Percentiles rank a stretch among this genome's conserved stretches.
Evolutionary conservation across 2,329 filamentous ascomycete genomes (phyloP).

Genomic region (Colletotrichum gigasporum): DNA sequence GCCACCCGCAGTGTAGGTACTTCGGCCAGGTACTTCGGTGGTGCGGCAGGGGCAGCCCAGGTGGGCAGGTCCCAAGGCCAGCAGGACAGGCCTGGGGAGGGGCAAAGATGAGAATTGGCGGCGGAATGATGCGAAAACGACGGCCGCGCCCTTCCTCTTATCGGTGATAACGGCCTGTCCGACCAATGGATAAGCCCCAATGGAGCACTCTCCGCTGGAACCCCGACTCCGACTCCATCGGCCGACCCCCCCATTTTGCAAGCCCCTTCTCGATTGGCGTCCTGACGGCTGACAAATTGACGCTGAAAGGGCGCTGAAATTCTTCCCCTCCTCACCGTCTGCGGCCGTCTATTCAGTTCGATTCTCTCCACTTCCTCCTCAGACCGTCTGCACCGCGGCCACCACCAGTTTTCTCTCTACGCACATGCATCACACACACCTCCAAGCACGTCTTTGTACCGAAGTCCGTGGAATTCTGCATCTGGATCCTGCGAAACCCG

Average conservation of each 20-base stretch:
- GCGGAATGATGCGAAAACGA: slow-evolving; percentile 24
- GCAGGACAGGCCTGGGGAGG: not conserved
- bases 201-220: not conserved
- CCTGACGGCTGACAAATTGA: slow-evolving; percentile 33
- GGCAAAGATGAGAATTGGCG: not conserved
- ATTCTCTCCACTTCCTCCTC: slow-evolving; percentile 28
- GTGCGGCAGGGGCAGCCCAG: not conserved
- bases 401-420: slow-evolving; percentile 11
- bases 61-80: not conserved
- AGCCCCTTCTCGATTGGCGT: not conserved
- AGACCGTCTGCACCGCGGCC: slow-evolving; percentile 3
- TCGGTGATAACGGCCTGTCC: not conserved
- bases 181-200: slow-evolving; percentile 24
- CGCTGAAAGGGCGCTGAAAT: slow-evolving; percentile 28
- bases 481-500: slow-evolving; percentile 9
- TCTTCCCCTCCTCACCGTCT: slow-evolving; percentile 33
- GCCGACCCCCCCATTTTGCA: slow-evolving; percentile 23
- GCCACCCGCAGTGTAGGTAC: too few relatives aligned
- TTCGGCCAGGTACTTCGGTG: not conserved
- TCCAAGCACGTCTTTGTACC: slow-evolving; percentile 21
- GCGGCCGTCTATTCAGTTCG: slow-evolving; percentile 24
- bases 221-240: slow-evolving; percentile 8
- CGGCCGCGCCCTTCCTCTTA: not conserved
- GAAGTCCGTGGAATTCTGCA: slow-evolving; percentile 15
- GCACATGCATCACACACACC: slow-evolving; percentile 19